These are phyloP conservation scores for Monsonia emarginata DNA, from an alignment of 441 rosid genomes.

Conservation along the genomic window DNA sequence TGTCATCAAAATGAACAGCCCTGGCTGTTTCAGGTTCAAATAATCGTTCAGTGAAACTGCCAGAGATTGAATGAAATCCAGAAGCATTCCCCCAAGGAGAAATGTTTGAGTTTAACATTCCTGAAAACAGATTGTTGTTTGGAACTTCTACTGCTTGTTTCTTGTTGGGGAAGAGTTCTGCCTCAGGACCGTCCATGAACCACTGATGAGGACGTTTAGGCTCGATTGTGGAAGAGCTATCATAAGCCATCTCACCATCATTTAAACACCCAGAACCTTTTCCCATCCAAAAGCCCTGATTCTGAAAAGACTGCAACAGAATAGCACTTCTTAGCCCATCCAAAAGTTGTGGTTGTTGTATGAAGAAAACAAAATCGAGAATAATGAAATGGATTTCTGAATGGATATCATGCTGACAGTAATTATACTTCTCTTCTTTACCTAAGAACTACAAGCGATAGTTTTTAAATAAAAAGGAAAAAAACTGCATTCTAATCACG, in stretches of 20 bases:
- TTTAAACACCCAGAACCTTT: slow-evolving; percentile 33
- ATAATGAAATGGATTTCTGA: background rate
- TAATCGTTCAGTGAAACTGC: slow-evolving; percentile 38
- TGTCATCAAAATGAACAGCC: slow-evolving; percentile 39
- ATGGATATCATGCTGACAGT: background rate
- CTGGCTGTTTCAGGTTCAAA: slow-evolving; percentile 45
- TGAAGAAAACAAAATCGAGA: background rate
- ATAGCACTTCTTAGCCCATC: background rate
- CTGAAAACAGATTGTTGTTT: slow-evolving; percentile 28
- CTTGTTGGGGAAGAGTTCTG: slow-evolving; percentile 48
- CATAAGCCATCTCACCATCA: slow-evolving; percentile 38
- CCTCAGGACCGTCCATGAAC: slow-evolving; percentile 39
- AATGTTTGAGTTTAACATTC: slow-evolving; percentile 26
- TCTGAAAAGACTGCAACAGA: slow-evolving; percentile 36
- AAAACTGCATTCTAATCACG: no score
- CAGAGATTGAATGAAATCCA: slow-evolving; percentile 38
- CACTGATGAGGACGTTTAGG: slow-evolving; percentile 52
- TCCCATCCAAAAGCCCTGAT: slow-evolving; percentile 47
- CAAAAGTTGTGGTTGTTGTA: no score
- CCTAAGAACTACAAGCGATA: background rate
- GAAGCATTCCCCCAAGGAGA: slow-evolving; percentile 45
- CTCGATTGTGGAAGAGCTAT: slow-evolving; percentile 35
- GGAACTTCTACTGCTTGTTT: slow-evolving; percentile 45
- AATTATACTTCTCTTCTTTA: background rate
- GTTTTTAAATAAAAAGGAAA: no score